Evolutionary conservation across 2,329 filamentous ascomycete genomes (phyloP).

Genomic region (Sclerotinia spermophila): DNA sequence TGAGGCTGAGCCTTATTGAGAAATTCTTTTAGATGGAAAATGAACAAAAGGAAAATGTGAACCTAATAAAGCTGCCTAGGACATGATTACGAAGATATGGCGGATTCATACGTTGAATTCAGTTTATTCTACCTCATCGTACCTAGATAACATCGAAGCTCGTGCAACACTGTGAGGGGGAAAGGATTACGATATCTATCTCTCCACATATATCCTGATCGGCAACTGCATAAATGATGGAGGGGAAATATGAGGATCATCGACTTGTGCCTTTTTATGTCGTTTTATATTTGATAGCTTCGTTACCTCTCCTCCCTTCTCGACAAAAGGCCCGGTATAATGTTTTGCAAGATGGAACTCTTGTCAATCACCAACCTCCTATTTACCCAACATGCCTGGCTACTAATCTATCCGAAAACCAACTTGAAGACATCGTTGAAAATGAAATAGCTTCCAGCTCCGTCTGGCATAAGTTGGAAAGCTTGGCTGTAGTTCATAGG

Average conservation of each 20-base stretch:
- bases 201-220: conserved; percentile 11
- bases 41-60: not conserved
- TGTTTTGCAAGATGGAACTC: conserved; percentile 24
- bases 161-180: not conserved
- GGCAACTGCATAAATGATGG: not conserved
- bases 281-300: conserved; percentile 20
- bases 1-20: conserved; percentile 5
- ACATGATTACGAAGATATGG: not conserved
- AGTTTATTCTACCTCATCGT: not conserved
- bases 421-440: conserved; percentile 96
- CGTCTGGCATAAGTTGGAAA: conserved; percentile 77
- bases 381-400: conserved; percentile 26
- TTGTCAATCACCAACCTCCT: conserved; percentile 16
- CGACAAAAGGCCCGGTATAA: conserved; percentile 29
- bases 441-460: conserved; percentile 71
- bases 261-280: conserved; percentile 7
- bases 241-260: conserved; percentile 7
- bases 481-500: conserved; percentile 89
- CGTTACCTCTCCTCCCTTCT: conserved; percentile 21
- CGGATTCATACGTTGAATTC: not conserved
- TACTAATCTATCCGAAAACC: conserved; percentile 53
- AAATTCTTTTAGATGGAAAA: not conserved
- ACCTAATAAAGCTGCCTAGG: not conserved
- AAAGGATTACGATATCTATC: not conserved
- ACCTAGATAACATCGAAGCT: not conserved